Conservation (phyloP, 805 yeast species). For the Ogataea zsoltii region DNA sequence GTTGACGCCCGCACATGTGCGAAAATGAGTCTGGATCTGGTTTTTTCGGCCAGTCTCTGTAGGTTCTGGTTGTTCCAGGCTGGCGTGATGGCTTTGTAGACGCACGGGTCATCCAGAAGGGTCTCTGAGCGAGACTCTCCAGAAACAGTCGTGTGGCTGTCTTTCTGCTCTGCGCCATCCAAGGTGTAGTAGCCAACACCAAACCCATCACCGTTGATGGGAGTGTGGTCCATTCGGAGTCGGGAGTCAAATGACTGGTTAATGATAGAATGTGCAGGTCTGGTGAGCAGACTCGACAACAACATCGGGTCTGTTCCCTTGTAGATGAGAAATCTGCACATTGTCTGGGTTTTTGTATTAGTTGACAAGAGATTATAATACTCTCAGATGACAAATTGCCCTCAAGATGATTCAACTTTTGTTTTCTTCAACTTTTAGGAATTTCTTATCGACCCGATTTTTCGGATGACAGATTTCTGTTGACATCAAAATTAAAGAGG, state of each 20-base stretch:
- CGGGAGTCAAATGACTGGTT: slow-evolving; percentile 94
- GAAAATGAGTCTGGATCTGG: slow-evolving; percentile 79
- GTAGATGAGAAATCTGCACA: slow-evolving; percentile 93
- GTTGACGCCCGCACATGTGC: slow-evolving; percentile 98
- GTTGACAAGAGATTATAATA: no score
- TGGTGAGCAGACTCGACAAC: slow-evolving; percentile 81
- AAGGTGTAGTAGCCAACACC: slow-evolving; percentile 90
- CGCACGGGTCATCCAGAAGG: slow-evolving; percentile 70
- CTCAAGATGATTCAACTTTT: no score
- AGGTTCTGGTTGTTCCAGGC: slow-evolving; percentile 96
- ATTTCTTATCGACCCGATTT: no score
- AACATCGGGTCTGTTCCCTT: slow-evolving; percentile 89
- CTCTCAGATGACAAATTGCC: no score
- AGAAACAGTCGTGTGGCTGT: neutral
- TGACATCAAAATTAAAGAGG: no score
- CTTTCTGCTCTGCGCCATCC: slow-evolving; percentile 1
- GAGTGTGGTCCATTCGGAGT: slow-evolving; percentile 82
- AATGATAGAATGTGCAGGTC: slow-evolving; percentile 96
- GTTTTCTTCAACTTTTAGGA: no score
- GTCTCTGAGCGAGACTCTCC: slow-evolving; percentile 35
- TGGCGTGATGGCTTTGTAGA: slow-evolving; percentile 94
- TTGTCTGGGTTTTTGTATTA: slow-evolving; percentile 27
- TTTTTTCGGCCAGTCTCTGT: slow-evolving; percentile 82
- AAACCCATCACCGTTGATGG: slow-evolving; percentile 97
- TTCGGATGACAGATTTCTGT: no score